Evolutionary conservation across 768 basidiomycete species (phyloP).

Genomic region (Artomyces pyxidatus): DNA sequence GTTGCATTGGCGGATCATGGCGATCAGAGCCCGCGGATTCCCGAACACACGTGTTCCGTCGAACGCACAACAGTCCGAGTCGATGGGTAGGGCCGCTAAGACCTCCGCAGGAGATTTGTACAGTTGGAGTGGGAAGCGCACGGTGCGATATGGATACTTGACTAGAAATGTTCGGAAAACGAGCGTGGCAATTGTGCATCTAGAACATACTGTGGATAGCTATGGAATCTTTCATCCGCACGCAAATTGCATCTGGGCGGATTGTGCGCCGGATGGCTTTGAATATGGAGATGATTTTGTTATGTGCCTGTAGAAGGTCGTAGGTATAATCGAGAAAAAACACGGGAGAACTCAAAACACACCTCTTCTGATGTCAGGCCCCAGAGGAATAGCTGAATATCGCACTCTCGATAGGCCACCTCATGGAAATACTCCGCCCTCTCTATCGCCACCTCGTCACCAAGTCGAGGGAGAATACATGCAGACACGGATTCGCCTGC

Average conservation of each 20-base stretch:
- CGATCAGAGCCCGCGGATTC: constrained; percentile 47
- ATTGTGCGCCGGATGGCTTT: constrained; percentile 55
- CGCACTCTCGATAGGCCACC: constrained; percentile 47
- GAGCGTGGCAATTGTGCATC: too few relatives aligned
- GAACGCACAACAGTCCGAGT: constrained; percentile 50
- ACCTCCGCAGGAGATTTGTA: constrained; percentile 56
- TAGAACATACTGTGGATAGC: constrained; percentile 51
- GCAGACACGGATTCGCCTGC: too few relatives aligned
- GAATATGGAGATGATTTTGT: constrained; percentile 48
- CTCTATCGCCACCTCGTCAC: constrained; percentile 43
- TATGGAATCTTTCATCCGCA: constrained; percentile 54
- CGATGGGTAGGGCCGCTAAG: constrained; percentile 56
- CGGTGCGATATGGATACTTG: constrained; percentile 55
- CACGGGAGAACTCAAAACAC: too few relatives aligned
- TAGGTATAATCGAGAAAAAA: constrained; percentile 4
- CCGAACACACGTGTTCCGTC: constrained; percentile 45
- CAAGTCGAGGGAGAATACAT: constrained; percentile 45
- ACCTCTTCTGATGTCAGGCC: constrained; percentile 48
- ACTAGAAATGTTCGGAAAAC: constrained; percentile 23
- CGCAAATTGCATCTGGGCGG: constrained; percentile 58
- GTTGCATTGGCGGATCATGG: constrained; percentile 60
- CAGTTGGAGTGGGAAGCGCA: constrained; percentile 53
- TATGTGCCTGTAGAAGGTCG: constrained; percentile 42
- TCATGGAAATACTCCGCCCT: constrained; percentile 51
- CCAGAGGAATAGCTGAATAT: constrained; percentile 56